Evolutionary conservation across 2,329 filamentous ascomycete species (phyloP), one percentile per base, ranked within the genome.

Genomic region (Paraphoma chrysanthemicola): DNA sequence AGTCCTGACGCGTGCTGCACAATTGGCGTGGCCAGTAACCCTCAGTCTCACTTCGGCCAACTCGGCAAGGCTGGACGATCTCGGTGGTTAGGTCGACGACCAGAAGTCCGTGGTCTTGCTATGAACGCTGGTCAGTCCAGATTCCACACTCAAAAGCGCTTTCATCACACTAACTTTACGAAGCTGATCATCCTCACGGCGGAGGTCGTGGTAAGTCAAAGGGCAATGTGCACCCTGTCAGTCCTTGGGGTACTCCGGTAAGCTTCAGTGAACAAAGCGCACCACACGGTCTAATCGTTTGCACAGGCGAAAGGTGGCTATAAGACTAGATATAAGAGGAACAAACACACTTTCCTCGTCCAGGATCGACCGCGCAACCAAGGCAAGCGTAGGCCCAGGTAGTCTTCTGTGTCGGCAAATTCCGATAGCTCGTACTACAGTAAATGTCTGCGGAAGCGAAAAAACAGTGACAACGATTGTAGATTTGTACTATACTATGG

Each of bases 191-290:
- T 85, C 95, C 95, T 73, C 95, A 99, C 78, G 95, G 95, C 86
- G 95, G 95, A 90, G 95, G 95, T 80, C 88, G 96, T 85, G 95
- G 95, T 82, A 99, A 99, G 82, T 97, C 93, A 55, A 99, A 99
- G 91, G 93, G 95, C 87, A 97, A 97, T 76, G 88, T 93, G 59
- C 85, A 96, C 75, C 95, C 96, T 33, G 92, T 95, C 69, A 97
- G 92, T 80, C 95, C 95, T 56, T 99, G 96, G 95, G 95, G 96
- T 76, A 90, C 88, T 75, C 94, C 92, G 74, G 93, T 96, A 90
- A 81, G 92, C 87, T 52, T 52, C 64, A 48, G 11, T n/a, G 39
- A 52, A 41, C 36, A 36, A 17, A 44, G 36, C 18, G 11, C 6
- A 29, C 10, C 23, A 29, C 33, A 36, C 33, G 14, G 9, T 18